A percentile compares a stretch with the other conserved stretches of the same genome.
Evolutionary conservation across 768 basidiomycete species (phyloP).

Genomic region (Panellus pusillus): DNA sequence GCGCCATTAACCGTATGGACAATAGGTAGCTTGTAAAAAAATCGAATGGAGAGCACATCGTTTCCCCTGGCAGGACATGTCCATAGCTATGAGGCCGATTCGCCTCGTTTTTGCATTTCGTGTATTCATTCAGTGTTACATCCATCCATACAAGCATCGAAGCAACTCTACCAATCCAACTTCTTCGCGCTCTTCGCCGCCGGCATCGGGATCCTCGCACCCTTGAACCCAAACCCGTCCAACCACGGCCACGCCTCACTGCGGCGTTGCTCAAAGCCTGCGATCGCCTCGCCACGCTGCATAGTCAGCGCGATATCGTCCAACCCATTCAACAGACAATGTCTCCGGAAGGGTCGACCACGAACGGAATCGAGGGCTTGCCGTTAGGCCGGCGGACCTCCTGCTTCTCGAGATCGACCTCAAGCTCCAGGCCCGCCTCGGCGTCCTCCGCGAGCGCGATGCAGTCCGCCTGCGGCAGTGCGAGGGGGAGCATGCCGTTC

Average conservation of each 20-base stretch:
- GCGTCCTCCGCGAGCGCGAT: constrained; percentile 75
- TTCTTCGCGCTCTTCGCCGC: constrained; percentile 42
- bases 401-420: constrained; percentile 82
- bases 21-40: not conserved
- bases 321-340: constrained; percentile 92
- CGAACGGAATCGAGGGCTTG: constrained; percentile 71
- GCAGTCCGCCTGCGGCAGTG: constrained; percentile 70
- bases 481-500: constrained; percentile 87
- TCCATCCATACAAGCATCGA: not conserved
- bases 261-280: constrained; percentile 75
- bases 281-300: constrained; percentile 72
- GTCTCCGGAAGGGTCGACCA: constrained; percentile 88
- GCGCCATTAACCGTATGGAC: not conserved
- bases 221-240: constrained; percentile 91
- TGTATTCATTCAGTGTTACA: constrained; percentile 5
- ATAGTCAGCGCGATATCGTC: constrained; percentile 97
- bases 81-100: not conserved
- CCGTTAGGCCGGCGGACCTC: constrained; percentile 76
- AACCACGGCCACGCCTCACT: constrained; percentile 91
- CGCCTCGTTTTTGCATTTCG: not conserved
- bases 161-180: constrained; percentile 70
- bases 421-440: constrained; percentile 69
- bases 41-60: not conserved
- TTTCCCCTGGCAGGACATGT: no score
- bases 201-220: constrained; percentile 65